These are phyloP conservation scores for Extremus antarcticus DNA, from an alignment of 495 filamentous ascomycete genomes.

Conservation along the genomic window DNA sequence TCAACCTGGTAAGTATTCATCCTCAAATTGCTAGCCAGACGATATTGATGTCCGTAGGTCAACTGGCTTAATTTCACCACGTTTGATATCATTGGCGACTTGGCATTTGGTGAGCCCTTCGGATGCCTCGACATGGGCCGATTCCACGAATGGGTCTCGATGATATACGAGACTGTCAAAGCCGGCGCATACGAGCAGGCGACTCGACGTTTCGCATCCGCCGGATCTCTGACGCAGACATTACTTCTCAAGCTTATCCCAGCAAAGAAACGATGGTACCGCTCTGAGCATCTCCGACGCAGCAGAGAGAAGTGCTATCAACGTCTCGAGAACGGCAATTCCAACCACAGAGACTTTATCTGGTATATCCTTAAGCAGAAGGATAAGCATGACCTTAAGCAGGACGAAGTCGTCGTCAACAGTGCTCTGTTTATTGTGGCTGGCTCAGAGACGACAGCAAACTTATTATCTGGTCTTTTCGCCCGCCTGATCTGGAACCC, in stretches of 20 bases:
- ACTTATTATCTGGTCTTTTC: neutral
- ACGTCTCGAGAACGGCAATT: slow-evolving; percentile 23
- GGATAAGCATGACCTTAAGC: slow-evolving; percentile 23
- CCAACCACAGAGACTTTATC: slow-evolving; percentile 25
- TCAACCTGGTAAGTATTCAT: slow-evolving; percentile 19
- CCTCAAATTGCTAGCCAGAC: neutral
- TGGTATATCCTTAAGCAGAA: slow-evolving; percentile 25
- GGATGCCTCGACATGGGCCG: slow-evolving; percentile 23
- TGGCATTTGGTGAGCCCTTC: slow-evolving; percentile 31
- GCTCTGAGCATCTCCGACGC: slow-evolving; percentile 19
- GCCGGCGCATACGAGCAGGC: slow-evolving; percentile 13
- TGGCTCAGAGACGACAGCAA: slow-evolving; percentile 18
- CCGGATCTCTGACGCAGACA: slow-evolving; percentile 19
- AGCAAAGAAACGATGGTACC: slow-evolving; percentile 12
- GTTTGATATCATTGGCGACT: slow-evolving; percentile 31
- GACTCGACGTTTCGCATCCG: slow-evolving; percentile 23
- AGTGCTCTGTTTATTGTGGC: slow-evolving; percentile 29
- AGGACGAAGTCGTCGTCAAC: slow-evolving; percentile 27
- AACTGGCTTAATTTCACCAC: slow-evolving; percentile 29
- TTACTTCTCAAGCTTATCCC: slow-evolving; percentile 22
- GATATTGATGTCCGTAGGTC: slow-evolving; percentile 3
- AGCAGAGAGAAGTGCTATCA: slow-evolving; percentile 23
- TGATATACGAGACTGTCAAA: slow-evolving; percentile 27
- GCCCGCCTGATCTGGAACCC: neutral
- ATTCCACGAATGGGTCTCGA: slow-evolving; percentile 26